Evolutionary conservation across 495 filamentous ascomycete genomes (phyloP).

Genomic region (Immersiella caudata): DNA sequence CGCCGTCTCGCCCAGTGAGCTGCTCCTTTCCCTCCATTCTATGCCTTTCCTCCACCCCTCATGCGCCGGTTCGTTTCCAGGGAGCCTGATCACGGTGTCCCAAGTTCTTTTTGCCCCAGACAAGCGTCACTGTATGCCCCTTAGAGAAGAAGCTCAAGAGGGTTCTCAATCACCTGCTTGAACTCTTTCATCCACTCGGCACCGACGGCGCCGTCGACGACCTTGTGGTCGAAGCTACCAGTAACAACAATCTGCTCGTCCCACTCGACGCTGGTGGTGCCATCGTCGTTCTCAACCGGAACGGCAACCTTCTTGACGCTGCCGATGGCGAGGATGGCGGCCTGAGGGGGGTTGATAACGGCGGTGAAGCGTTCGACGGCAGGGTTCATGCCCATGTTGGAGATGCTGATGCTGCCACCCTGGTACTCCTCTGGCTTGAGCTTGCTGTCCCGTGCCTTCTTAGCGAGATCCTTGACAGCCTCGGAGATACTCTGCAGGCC

Average conservation of each 20-base stretch:
- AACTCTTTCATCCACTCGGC: slow-evolving; percentile 96
- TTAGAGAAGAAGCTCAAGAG: slow-evolving; percentile 89
- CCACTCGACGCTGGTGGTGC: slow-evolving; percentile 76
- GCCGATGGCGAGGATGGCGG: slow-evolving; percentile 92
- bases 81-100: not conserved
- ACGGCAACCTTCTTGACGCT: slow-evolving; percentile 93
- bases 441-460: slow-evolving; percentile 94
- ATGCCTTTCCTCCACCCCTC: slow-evolving; percentile 2
- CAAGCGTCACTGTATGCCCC: not conserved
- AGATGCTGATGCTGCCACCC: slow-evolving; percentile 98
- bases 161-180: slow-evolving; percentile 97
- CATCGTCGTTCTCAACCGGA: slow-evolving; percentile 82
- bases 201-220: slow-evolving; percentile 85
- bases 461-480: slow-evolving; percentile 91
- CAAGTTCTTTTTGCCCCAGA: not conserved
- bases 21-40: slow-evolving; percentile 7
- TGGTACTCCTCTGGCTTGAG: slow-evolving; percentile 99
- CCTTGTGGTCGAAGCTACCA: slow-evolving; percentile 96
- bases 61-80: slow-evolving; percentile 3
- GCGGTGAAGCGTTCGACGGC: slow-evolving; percentile 98
- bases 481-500: slow-evolving; percentile 86
- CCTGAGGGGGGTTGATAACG: slow-evolving; percentile 98
- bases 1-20: slow-evolving; percentile 16
- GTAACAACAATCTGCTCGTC: slow-evolving; percentile 96
- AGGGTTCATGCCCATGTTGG: slow-evolving; percentile 99